Conservation (phyloP, 1,139 yeast genomes). For the Entelexis sorbosivorans region DNA sequence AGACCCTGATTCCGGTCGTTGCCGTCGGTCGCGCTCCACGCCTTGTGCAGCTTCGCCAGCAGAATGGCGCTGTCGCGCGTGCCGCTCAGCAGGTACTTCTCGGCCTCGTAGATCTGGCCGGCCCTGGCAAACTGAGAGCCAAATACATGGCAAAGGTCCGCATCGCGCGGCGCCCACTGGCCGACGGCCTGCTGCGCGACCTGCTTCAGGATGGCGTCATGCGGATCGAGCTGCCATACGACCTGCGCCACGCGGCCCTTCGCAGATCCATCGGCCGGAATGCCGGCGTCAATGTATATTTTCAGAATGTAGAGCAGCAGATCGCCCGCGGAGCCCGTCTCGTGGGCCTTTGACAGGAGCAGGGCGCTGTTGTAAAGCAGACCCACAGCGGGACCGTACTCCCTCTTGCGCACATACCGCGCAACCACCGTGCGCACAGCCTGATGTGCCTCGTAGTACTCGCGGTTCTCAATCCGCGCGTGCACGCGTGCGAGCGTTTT, state of each 20-base stretch:
- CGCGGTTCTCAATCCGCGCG: constrained; percentile 51
- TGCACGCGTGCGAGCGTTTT: constrained; percentile 23
- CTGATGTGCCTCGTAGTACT: constrained; percentile 91
- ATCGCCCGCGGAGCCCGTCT: constrained; percentile 74
- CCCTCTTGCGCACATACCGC: constrained; percentile 60
- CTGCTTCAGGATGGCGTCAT: constrained; percentile 57
- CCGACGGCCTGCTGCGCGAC: constrained; percentile 44
- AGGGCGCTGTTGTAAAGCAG: constrained; percentile 60
- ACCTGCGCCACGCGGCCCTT: constrained; percentile 35
- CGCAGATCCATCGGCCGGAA: constrained; percentile 31
- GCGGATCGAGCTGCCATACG: constrained; percentile 42
- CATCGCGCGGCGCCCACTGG: constrained; percentile 56
- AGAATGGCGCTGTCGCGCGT: constrained; percentile 46
- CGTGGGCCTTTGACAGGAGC: constrained; percentile 54
- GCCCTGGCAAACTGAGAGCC: constrained; percentile 48
- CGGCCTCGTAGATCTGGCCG: constrained; percentile 39
- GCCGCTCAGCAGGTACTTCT: constrained; percentile 56
- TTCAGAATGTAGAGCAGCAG: constrained; percentile 63
- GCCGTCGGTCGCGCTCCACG: constrained; percentile 40
- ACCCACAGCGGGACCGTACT: constrained; percentile 60
- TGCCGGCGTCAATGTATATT: constrained; percentile 45
- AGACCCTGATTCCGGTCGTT: constrained; percentile 30
- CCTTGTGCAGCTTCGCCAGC: constrained; percentile 45
- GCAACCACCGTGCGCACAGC: constrained; percentile 81
- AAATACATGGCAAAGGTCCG: constrained; percentile 60